Percentiles rank a stretch among this genome's conserved stretches.
Conservation (phyloP, 306 rosid species). For the Senna siamea region DNA sequence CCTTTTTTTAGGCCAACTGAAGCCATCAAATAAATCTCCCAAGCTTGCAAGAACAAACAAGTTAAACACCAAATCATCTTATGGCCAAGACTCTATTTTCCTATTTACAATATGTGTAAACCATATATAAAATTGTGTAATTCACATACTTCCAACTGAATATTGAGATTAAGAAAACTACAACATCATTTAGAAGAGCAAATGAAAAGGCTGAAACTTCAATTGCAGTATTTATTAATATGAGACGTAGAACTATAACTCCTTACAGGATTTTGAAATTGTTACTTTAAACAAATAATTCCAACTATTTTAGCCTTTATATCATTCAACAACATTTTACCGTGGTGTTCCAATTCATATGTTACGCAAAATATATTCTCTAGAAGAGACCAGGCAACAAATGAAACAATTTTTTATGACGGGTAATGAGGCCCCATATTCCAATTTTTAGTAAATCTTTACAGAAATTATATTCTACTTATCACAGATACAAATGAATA, state of each 20-base stretch:
- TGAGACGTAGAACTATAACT: neutral
- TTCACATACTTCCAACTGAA: neutral
- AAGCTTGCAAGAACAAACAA: slow-evolving; percentile 10
- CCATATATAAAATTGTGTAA: neutral
- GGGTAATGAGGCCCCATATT: neutral
- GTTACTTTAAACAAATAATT: no score
- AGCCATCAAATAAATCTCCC: neutral
- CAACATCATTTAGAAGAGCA: neutral
- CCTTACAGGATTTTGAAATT: no score
- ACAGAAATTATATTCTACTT: neutral
- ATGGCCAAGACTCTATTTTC: neutral
- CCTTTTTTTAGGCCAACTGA: neutral
- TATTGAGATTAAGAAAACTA: neutral
- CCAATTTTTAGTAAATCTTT: neutral
- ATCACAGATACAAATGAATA: neutral
- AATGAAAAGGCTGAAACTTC: neutral
- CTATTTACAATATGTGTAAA: neutral
- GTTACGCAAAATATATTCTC: no score
- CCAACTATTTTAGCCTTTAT: no score
- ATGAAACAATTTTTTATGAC: no score
- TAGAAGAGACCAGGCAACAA: no score
- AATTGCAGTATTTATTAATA: neutral
- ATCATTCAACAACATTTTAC: no score
- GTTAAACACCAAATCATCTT: slow-evolving; percentile 1
- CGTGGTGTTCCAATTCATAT: no score